Evolutionary conservation across 139 green algal genomes (phyloP).

Genomic region (Chlorella sp.): DNA sequence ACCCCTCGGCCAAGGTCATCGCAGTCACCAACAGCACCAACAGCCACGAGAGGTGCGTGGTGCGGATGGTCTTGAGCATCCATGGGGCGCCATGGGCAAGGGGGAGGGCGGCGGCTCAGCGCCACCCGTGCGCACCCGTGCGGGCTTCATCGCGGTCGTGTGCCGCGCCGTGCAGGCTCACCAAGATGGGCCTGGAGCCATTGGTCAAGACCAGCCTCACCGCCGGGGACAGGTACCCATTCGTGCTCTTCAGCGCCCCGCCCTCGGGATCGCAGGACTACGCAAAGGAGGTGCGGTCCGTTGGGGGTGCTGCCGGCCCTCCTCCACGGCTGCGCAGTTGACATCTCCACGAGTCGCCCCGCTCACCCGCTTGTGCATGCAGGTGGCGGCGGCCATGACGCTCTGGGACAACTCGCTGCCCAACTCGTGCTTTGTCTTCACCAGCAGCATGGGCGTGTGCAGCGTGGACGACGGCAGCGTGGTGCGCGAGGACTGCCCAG

Average conservation of each 20-base stretch:
- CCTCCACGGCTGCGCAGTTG: no score
- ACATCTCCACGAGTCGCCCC: no score
- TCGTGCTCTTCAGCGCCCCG: slow-evolving; percentile 86
- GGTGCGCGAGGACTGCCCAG: slow-evolving; percentile 56
- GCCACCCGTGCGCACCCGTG: neutral
- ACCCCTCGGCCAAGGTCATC: slow-evolving; percentile 58
- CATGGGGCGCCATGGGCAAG: no score
- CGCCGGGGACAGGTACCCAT: slow-evolving; percentile 51
- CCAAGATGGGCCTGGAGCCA: slow-evolving; percentile 61
- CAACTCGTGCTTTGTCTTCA: slow-evolving; percentile 87
- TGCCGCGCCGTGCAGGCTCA: slow-evolving; percentile 43
- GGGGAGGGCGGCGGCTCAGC: neutral
- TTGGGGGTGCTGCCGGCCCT: no score
- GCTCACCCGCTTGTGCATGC: neutral
- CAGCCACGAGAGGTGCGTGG: slow-evolving; percentile 81
- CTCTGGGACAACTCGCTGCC: slow-evolving; percentile 59
- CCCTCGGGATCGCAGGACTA: slow-evolving; percentile 88
- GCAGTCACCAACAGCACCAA: slow-evolving; percentile 85
- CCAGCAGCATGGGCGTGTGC: slow-evolving; percentile 73
- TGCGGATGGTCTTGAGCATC: no score
- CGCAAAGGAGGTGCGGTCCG: slow-evolving; percentile 60
- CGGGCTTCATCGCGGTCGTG: neutral
- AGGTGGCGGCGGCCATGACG: slow-evolving; percentile 50
- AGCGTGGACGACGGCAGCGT: slow-evolving; percentile 52
- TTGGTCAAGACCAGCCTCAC: slow-evolving; percentile 32